A percentile compares a stretch with the other conserved stretches of the same genome.
Evolutionary conservation across 1,284 basidiomycete genomes (phyloP).

Genomic region (Rhodotorula glutinis): DNA sequence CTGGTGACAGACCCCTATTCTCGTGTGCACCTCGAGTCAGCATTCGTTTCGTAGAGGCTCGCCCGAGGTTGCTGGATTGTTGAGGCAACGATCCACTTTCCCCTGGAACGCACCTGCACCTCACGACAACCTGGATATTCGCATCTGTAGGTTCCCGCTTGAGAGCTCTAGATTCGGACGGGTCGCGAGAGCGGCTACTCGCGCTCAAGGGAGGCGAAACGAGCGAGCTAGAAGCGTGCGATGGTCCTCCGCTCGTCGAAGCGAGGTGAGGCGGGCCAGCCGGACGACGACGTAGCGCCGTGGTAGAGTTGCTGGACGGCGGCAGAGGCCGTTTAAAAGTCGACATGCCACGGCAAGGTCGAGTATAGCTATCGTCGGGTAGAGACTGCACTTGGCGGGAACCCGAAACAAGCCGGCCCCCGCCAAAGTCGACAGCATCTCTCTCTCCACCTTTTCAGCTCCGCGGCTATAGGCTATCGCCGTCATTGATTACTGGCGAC

Average conservation of each 20-base stretch:
- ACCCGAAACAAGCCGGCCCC: too few relatives aligned
- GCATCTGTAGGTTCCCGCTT: slow-evolving; percentile 16
- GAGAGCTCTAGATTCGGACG: neutral
- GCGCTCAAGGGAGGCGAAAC: neutral
- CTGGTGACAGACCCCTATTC: slow-evolving; percentile 60
- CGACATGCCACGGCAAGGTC: neutral
- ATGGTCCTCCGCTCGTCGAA: neutral
- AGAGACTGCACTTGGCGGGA: too few relatives aligned
- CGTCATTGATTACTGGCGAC: too few relatives aligned
- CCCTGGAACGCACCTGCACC: slow-evolving; percentile 64
- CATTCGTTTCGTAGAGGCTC: neutral
- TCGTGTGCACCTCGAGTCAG: slow-evolving; percentile 47
- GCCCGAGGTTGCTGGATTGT: neutral
- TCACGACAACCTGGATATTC: slow-evolving; percentile 87
- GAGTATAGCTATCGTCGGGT: too few relatives aligned
- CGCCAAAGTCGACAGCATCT: too few relatives aligned
- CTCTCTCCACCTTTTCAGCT: too few relatives aligned
- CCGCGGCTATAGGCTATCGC: too few relatives aligned
- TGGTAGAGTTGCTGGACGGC: neutral
- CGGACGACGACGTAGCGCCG: neutral
- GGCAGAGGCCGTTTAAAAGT: neutral
- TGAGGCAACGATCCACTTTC: neutral
- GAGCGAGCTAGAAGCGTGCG: neutral
- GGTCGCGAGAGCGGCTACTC: neutral
- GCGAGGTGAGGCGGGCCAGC: neutral